Percentiles rank a stretch among this genome's conserved stretches.
Conservation (phyloP, 306 rosid species). For the Acacia confusa region DNA sequence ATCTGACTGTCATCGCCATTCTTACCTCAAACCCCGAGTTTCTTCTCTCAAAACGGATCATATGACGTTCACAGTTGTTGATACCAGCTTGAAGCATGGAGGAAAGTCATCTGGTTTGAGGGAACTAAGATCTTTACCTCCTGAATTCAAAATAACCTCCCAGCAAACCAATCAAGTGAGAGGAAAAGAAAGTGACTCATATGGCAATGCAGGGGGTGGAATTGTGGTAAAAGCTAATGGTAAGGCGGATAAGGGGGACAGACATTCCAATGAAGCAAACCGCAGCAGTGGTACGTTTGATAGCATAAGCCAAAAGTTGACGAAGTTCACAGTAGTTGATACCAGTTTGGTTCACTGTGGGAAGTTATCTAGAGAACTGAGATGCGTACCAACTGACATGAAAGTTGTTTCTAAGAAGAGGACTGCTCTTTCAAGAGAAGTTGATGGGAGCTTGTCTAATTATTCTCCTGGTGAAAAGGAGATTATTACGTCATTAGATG, state of each 20-base stretch:
- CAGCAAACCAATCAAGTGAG: slow-evolving; percentile 9
- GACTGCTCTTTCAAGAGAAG: slow-evolving; percentile 38
- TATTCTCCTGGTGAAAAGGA: slow-evolving; percentile 30
- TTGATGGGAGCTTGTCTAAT: slow-evolving; percentile 21
- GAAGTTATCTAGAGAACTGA: slow-evolving; percentile 45
- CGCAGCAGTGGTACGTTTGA: slow-evolving; percentile 30
- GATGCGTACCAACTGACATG: slow-evolving; percentile 42
- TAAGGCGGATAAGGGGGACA: slow-evolving; percentile 36
- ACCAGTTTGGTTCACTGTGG: slow-evolving; percentile 53
- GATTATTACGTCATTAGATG: slow-evolving; percentile 22
- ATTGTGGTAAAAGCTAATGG: slow-evolving; percentile 32
- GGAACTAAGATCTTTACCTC: slow-evolving; percentile 51
- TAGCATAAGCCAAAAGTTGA: slow-evolving; percentile 28
- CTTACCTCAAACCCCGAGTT: slow-evolving; percentile 70
- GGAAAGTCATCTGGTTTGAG: slow-evolving; percentile 50
- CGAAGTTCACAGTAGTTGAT: slow-evolving; percentile 55
- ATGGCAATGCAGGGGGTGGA: slow-evolving; percentile 28
- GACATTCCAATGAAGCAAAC: slow-evolving; percentile 30
- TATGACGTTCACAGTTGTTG: slow-evolving; percentile 53
- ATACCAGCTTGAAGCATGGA: slow-evolving; percentile 52
- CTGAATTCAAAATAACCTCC: slow-evolving; percentile 28
- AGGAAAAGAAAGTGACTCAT: slow-evolving; percentile 33
- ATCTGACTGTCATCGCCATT: slow-evolving; percentile 46
- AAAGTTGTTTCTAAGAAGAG: slow-evolving; percentile 44
- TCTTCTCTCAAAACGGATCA: slow-evolving; percentile 34